Conservation (phyloP, 164 flowering plant species). For the Litsea cubeba region DNA sequence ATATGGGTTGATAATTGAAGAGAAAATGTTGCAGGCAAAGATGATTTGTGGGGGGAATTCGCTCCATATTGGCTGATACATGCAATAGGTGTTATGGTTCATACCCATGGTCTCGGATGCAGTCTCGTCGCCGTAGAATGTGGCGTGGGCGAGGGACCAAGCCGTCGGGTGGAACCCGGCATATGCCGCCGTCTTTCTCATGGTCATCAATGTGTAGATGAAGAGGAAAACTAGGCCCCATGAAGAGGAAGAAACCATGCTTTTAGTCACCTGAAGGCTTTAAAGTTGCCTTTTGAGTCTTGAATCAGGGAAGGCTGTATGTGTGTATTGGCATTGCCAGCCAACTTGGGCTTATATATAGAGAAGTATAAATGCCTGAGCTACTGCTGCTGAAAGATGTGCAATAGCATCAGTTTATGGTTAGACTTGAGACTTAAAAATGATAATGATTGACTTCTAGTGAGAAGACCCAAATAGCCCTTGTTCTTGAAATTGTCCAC, state of each 20-base stretch:
- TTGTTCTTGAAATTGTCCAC: no score
- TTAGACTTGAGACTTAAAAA: no score
- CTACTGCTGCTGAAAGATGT: no score
- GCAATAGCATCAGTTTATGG: no score
- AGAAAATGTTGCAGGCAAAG: neutral
- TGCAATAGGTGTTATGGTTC: neutral
- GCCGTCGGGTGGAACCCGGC: conserved; percentile 31
- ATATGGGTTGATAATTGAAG: neutral
- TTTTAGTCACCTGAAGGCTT: neutral
- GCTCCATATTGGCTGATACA: neutral
- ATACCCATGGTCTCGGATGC: conserved; percentile 81
- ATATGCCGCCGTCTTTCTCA: conserved; percentile 7
- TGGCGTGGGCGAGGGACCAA: conserved; percentile 70
- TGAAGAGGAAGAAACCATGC: conserved; percentile 9
- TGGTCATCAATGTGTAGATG: conserved; percentile 2
- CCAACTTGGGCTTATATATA: neutral
- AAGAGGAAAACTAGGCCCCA: conserved; percentile 28
- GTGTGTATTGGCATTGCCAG: neutral
- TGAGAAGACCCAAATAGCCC: neutral
- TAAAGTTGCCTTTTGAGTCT: neutral
- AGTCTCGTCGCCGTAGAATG: conserved; percentile 91
- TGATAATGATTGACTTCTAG: neutral
- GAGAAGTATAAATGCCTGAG: no score
- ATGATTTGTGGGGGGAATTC: neutral
- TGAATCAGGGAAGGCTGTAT: neutral